Percentiles rank a stretch among this genome's conserved stretches.
These are phyloP conservation scores for Fraxinus floribunda DNA, from an alignment of 305 asterid species.

Conservation along the genomic window DNA sequence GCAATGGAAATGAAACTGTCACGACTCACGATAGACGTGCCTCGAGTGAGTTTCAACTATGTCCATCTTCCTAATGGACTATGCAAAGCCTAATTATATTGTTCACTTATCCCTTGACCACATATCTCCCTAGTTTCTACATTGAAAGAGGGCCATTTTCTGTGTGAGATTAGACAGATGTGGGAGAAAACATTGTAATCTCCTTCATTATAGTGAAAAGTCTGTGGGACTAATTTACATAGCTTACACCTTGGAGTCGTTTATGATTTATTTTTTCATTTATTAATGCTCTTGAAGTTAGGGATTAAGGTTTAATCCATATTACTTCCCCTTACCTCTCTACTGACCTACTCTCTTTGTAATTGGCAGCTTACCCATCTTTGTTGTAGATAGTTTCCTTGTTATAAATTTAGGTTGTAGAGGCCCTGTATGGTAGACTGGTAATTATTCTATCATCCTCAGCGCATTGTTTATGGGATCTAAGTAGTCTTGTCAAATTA, in stretches of 20 bases:
- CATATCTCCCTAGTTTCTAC: neutral
- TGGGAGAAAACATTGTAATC: neutral
- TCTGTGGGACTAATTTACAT: neutral
- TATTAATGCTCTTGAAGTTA: neutral
- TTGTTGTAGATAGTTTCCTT: slow-evolving; percentile 1
- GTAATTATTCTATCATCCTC: neutral
- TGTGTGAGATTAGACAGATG: neutral
- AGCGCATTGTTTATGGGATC: neutral
- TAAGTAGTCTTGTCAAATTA: slow-evolving; percentile 6
- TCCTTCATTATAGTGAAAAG: neutral
- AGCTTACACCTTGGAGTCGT: neutral
- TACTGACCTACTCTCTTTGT: neutral
- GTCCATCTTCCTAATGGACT: neutral
- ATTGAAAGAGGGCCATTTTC: neutral
- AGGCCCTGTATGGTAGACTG: neutral
- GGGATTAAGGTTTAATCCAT: neutral
- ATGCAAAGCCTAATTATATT: neutral
- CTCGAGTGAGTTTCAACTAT: neutral
- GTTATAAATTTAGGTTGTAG: neutral
- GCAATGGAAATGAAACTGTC: neutral
- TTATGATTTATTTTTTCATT: neutral
- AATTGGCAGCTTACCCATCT: neutral
- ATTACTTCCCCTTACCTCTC: neutral
- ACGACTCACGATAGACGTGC: neutral
- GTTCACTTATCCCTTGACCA: neutral